These are phyloP conservation scores for Auxenochlorella pyrenoidosa DNA, from an alignment of 139 green algal genomes.

Conservation along the genomic window DNA sequence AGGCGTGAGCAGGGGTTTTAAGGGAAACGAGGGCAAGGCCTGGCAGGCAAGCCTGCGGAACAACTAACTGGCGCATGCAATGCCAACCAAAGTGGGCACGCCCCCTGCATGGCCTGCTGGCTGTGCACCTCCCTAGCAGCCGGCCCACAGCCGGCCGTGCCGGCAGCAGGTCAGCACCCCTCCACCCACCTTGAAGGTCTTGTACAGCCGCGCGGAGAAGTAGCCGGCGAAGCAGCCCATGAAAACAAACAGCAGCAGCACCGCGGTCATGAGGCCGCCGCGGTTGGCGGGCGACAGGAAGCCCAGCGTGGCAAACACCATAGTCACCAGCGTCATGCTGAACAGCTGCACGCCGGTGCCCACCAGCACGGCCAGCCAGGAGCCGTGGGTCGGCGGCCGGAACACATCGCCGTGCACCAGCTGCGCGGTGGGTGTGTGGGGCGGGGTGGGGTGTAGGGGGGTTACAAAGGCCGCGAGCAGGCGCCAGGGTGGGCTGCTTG, in stretches of 20 bases:
- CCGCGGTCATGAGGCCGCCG: slow-evolving; percentile 97
- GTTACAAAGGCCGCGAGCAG: too few species aligned
- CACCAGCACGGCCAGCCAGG: slow-evolving; percentile 88
- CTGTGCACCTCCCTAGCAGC: not conserved
- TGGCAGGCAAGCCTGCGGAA: too few species aligned
- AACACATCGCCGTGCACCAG: slow-evolving; percentile 99
- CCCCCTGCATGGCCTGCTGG: too few species aligned
- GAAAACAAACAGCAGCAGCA: slow-evolving; percentile 98
- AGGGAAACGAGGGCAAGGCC: too few species aligned
- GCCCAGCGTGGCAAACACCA: slow-evolving; percentile 96
- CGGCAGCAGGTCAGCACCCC: not conserved
- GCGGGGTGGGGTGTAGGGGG: not conserved
- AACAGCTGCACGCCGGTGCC: slow-evolving; percentile 97
- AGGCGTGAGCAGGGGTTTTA: not conserved
- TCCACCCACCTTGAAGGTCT: slow-evolving; percentile 73
- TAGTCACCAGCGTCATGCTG: slow-evolving; percentile 92
- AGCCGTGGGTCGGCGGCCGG: slow-evolving; percentile 75
- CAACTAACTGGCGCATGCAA: too few species aligned
- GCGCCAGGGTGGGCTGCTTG: not conserved
- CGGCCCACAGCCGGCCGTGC: not conserved
- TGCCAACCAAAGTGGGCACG: too few species aligned
- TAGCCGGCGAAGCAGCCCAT: slow-evolving; percentile 97
- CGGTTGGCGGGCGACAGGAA: slow-evolving; percentile 99
- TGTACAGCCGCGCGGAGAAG: slow-evolving; percentile 92
- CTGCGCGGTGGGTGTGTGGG: too few species aligned